phyloP scores from a whole-genome alignment of 345 rosid genomes.

The Citrus sp. region DNA sequence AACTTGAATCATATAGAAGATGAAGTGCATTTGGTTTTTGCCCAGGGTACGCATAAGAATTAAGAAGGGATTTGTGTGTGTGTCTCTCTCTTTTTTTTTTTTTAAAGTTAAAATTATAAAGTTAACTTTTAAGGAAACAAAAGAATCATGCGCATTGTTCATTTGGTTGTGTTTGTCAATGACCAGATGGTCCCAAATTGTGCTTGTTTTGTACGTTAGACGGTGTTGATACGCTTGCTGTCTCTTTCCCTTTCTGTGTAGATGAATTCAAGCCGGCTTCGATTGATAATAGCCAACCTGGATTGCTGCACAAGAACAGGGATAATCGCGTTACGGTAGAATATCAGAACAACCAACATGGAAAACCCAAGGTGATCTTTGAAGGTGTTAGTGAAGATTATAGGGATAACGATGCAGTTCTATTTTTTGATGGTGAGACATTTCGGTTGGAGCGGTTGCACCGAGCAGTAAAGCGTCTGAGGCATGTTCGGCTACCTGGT shows the following conservation, averaged over 20 bases:
- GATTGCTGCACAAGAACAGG: slow-evolving; percentile 54
- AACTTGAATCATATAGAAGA: background rate
- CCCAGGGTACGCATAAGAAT: background rate
- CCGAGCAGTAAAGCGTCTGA: slow-evolving; percentile 60
- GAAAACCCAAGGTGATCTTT: slow-evolving; percentile 66
- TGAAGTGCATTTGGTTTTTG: background rate
- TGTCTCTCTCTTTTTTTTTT: background rate
- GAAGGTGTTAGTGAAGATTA: slow-evolving; percentile 70
- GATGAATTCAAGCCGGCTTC: slow-evolving; percentile 93
- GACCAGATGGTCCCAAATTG: background rate
- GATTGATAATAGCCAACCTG: slow-evolving; percentile 59
- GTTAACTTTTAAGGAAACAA: background rate
- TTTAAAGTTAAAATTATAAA: background rate
- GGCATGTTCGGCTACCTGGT: slow-evolving; percentile 51
- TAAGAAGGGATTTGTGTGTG: background rate
- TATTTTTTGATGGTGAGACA: slow-evolving; percentile 66
- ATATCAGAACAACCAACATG: slow-evolving; percentile 68
- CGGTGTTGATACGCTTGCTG: background rate
- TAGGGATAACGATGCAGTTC: slow-evolving; percentile 64
- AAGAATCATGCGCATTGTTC: background rate
- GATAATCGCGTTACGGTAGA: slow-evolving; percentile 69
- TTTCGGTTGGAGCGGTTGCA: slow-evolving; percentile 66
- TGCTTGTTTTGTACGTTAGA: background rate
- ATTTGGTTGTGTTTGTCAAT: background rate
- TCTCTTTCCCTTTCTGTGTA: slow-evolving; percentile 14